Conservation (phyloP, 345 rosid species). For the Arabidopsis suecica region DNA sequence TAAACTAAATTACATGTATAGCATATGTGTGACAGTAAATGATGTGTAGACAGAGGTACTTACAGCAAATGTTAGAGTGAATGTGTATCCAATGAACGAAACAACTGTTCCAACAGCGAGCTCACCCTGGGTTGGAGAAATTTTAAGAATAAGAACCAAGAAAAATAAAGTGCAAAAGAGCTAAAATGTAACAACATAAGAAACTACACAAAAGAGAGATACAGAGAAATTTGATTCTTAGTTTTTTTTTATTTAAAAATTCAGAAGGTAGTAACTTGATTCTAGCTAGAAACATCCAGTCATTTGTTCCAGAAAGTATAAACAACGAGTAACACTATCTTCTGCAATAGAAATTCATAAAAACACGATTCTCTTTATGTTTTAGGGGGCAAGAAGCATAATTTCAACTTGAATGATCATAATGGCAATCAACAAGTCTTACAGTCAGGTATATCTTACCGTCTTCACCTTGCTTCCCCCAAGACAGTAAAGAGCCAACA, state of each 20-base stretch:
- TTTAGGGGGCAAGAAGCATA: conserved; percentile 11
- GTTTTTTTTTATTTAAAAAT: conserved; percentile 5
- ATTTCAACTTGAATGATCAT: conserved; percentile 17
- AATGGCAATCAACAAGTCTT: conserved; percentile 32
- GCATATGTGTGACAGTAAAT: conserved; percentile 20
- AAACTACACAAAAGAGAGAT: conserved; percentile 4
- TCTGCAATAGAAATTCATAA: background rate
- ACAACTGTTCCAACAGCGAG: conserved; percentile 89
- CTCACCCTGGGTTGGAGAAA: conserved; percentile 71
- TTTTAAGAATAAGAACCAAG: conserved; percentile 7
- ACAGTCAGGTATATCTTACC: conserved; percentile 57
- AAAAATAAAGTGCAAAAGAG: background rate
- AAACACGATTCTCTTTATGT: conserved; percentile 6
- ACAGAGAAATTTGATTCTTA: background rate
- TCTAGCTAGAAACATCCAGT: background rate
- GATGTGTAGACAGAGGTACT: conserved; percentile 48
- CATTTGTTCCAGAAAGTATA: conserved; percentile 4
- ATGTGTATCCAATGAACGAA: conserved; percentile 94
- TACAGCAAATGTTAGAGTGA: conserved; percentile 91
- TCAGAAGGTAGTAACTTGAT: background rate
- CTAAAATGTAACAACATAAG: conserved; percentile 6
- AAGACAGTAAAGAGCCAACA: conserved; percentile 82
- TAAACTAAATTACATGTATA: conserved; percentile 21
- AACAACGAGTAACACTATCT: conserved; percentile 2
- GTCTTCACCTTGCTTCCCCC: conserved; percentile 98